phyloP scores from a whole-genome alignment of 179 eudicot genomes.

The Drosera spatulata region DNA sequence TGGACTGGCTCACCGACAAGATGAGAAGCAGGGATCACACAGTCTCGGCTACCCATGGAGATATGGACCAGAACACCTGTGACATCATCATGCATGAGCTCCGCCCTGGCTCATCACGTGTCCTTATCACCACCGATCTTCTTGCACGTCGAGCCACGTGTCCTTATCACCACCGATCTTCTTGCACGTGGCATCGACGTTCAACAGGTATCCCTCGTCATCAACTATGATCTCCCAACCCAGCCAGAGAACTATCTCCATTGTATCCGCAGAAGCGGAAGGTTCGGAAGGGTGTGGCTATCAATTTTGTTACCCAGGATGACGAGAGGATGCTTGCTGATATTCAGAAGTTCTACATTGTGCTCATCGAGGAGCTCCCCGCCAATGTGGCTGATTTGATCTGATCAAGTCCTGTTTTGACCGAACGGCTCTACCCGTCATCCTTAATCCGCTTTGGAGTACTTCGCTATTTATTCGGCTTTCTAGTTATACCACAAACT shows the following conservation, averaged over 20 bases:
- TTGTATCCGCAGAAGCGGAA: constrained; percentile 27
- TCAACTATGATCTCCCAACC: constrained; percentile 37
- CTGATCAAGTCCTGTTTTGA: constrained; percentile 2
- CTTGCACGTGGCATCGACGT: constrained; percentile 45
- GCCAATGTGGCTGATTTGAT: constrained; percentile 37
- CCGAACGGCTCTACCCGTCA: no score
- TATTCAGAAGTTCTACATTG: constrained; percentile 38
- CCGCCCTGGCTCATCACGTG: constrained; percentile 35
- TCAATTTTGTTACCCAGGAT: constrained; percentile 28
- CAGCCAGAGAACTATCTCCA: constrained; percentile 38
- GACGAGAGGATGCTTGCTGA: constrained; percentile 36
- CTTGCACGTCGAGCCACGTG: constrained; percentile 44
- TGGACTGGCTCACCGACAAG: constrained; percentile 40
- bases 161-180: constrained; percentile 37
- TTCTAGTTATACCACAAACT: no score
- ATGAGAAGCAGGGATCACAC: constrained; percentile 40
- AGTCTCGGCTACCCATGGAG: constrained; percentile 19
- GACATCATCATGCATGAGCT: constrained; percentile 38
- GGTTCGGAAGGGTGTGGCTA: constrained; percentile 26
- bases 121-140: constrained; percentile 37
- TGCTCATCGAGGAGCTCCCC: constrained; percentile 33
- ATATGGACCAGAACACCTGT: constrained; percentile 19
- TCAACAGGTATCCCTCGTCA: constrained; percentile 37
- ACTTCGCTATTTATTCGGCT: no score
- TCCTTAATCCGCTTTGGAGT: no score